phyloP scores from a whole-genome alignment of 805 yeast genomes.

The Sugiyamaella floridensis region DNA sequence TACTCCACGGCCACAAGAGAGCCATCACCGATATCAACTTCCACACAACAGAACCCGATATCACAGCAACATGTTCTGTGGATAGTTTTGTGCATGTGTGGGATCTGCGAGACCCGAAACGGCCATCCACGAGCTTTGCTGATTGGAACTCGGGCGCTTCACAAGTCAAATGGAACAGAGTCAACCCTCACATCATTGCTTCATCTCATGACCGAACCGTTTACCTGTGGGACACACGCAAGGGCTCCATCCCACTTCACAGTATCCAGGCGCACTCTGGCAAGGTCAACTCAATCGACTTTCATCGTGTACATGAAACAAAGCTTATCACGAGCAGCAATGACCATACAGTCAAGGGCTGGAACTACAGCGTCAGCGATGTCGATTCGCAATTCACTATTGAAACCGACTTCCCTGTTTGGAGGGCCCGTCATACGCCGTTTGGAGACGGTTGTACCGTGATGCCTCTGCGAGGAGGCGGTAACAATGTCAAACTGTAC shows the following conservation, averaged over 20 bases:
- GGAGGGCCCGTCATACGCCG: constrained; percentile 83
- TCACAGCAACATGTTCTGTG: constrained; percentile 86
- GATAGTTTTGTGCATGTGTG: constrained; percentile 83
- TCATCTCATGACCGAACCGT: constrained; percentile 78
- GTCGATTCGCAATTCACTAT: constrained; percentile 51
- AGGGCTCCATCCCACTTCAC: constrained; percentile 68
- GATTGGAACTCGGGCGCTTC: constrained; percentile 95
- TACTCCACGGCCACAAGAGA: constrained; percentile 80
- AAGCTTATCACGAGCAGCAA: constrained; percentile 77
- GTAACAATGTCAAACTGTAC: constrained; percentile 53
- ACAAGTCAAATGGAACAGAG: constrained; percentile 88
- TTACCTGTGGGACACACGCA: constrained; percentile 82
- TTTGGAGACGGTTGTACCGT: constrained; percentile 84
- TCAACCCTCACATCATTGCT: constrained; percentile 70
- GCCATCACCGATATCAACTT: constrained; percentile 96
- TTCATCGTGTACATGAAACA: constrained; percentile 52
- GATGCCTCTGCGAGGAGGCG: constrained; percentile 87
- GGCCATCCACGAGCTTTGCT: constrained; percentile 73
- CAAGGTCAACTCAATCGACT: constrained; percentile 85
- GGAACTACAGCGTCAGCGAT: constrained; percentile 46
- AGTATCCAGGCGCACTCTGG: constrained; percentile 71
- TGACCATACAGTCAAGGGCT: constrained; percentile 74
- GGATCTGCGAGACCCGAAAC: constrained; percentile 75
- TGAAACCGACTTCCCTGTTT: constrained; percentile 73
- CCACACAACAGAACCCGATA: constrained; percentile 79